Evolutionary conservation across 176 grass and related monocot species (phyloP).

Genomic region (Zea luxurians): DNA sequence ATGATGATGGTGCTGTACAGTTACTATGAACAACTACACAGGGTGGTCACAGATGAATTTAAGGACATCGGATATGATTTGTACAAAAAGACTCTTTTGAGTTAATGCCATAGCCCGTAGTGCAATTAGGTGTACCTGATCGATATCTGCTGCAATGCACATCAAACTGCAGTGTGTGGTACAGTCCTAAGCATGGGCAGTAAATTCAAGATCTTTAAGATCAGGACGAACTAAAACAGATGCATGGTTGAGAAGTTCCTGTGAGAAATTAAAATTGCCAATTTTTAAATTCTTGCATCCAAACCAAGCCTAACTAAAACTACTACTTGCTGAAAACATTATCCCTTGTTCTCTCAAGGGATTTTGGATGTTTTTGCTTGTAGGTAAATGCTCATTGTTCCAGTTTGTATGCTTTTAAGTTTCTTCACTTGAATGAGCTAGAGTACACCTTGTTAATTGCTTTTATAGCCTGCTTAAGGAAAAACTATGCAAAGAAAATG

Average conservation of each 20-base stretch:
- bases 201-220: slow-evolving; percentile 25
- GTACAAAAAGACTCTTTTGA: slow-evolving; percentile 15
- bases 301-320: not conserved
- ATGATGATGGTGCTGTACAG: slow-evolving; percentile 15
- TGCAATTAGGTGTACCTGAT: slow-evolving; percentile 33
- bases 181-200: not conserved
- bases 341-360: not conserved
- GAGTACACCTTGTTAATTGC: not conserved
- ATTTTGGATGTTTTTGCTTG: too few relatives aligned
- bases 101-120: slow-evolving; percentile 20
- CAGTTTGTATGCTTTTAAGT: not conserved
- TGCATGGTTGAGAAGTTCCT: not conserved
- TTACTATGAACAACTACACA: slow-evolving; percentile 14
- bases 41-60: slow-evolving; percentile 19
- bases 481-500: not conserved
- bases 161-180: slow-evolving; percentile 4
- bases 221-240: not conserved
- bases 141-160: not conserved
- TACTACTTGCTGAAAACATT: not conserved
- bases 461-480: not conserved
- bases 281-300: not conserved
- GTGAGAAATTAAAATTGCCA: not conserved
- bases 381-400: not conserved
- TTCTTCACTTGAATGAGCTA: not conserved
- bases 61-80: slow-evolving; percentile 24